Base-by-base conservation (phyloP, 2,329 filamentous ascomycete species). In the Scleromitrula shiraiana region DNA sequence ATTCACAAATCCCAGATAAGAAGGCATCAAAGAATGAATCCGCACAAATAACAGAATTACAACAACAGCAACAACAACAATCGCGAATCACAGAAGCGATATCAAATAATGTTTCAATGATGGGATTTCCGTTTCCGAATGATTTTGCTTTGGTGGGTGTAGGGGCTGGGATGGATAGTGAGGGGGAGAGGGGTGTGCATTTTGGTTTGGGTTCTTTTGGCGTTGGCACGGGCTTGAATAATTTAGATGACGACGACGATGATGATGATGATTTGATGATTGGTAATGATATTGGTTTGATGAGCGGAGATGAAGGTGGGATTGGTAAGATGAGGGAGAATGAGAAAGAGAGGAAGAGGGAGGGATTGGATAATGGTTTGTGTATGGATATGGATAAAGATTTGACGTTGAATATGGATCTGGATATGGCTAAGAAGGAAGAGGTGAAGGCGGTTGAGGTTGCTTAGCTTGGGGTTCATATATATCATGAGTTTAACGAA, bases 211-310 rank as follows among this genome's bases (percentile, higher is more conserved):
- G n/a, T n/a, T n/a, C n/a, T n/a, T n/a, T n/a, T 39, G 57, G 57
- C 39, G 52, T 61, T 44, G 59, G 59, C 24, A 33, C 37, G 17
- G 58, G 58, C 29, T 50, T 61, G 39, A 58, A 59, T n/a, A 51
- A 48, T 36, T 53, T 42, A 38, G 40, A 57, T 46, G 46, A 20
- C 29, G 41, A 49, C 17, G 49, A 49, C 49, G 46, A 48, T 26
- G 48, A 52, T 10, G 50, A 60, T 53, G 56, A 57, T 46, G 55
- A 57, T 42, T 60, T 62, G 37, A 62, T 54, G 56, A 61, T 57
- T 53, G 51, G 46, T 40, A 40, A 47, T 29, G 45, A 47, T 15
- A 37, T 22, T 7, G 33, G 33, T 17, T n/a, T n/a, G n/a, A 19
- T 17, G 33, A 20, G 15, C 9, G n/a, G 38, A 47, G 32, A 41